These are phyloP conservation scores for Pholiota molesta DNA, from an alignment of 768 basidiomycete genomes.

Conservation along the genomic window DNA sequence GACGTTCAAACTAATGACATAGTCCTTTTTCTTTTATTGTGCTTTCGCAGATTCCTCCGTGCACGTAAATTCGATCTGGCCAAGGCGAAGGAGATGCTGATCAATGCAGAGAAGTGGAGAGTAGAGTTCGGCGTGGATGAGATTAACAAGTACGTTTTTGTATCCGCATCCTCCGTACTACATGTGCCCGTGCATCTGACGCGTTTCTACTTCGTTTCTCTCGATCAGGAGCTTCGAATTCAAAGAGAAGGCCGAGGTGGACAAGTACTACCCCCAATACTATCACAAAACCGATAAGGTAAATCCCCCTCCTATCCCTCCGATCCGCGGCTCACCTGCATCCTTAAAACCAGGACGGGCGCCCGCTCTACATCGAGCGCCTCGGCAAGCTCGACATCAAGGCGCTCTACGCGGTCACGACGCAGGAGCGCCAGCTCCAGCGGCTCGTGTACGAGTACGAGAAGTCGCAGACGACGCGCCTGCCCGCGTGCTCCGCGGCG, in stretches of 20 bases:
- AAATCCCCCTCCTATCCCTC: conserved; percentile 14
- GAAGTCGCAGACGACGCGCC: conserved; percentile 76
- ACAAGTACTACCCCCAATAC: conserved; percentile 94
- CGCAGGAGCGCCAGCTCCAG: conserved; percentile 84
- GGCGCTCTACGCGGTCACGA: conserved; percentile 80
- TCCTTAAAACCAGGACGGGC: conserved; percentile 71
- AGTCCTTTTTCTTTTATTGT: not conserved
- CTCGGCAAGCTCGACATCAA: conserved; percentile 89
- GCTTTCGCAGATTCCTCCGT: conserved; percentile 71
- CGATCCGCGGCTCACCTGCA: conserved; percentile 1
- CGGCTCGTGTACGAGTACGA: conserved; percentile 95
- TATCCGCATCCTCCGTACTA: too few relatives aligned
- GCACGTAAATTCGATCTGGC: conserved; percentile 90
- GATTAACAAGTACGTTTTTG: conserved; percentile 55
- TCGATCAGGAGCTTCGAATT: conserved; percentile 78
- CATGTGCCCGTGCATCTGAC: not conserved
- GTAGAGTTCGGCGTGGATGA: conserved; percentile 83
- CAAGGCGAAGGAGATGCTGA: conserved; percentile 84
- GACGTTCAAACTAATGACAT: not conserved
- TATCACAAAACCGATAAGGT: conserved; percentile 98
- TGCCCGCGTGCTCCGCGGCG: conserved; percentile 74
- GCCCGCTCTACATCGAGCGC: conserved; percentile 93
- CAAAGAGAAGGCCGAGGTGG: conserved; percentile 77
- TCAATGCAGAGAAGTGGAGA: conserved; percentile 86
- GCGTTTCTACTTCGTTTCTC: not conserved